Conservation (phyloP, 768 basidiomycete species). For the Scleroderma bovista region DNA sequence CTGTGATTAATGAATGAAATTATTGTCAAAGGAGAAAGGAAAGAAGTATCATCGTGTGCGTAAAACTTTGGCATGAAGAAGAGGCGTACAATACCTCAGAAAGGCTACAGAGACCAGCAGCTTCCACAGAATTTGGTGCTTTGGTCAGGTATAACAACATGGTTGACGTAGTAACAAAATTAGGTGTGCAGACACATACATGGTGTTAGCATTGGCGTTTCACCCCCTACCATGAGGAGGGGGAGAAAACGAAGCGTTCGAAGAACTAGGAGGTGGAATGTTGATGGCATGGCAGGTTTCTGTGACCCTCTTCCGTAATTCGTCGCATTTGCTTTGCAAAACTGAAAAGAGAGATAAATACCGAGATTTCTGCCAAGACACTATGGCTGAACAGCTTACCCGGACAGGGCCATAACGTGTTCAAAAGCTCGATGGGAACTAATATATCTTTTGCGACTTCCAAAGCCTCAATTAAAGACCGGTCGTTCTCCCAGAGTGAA, state of each 20-base stretch:
- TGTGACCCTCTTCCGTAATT: slow-evolving; percentile 43
- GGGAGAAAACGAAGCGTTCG: slow-evolving; percentile 35
- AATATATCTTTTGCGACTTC: slow-evolving; percentile 64
- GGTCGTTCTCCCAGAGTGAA: slow-evolving; percentile 61
- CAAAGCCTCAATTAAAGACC: slow-evolving; percentile 49
- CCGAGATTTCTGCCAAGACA: not conserved
- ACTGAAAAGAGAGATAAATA: slow-evolving; percentile 26
- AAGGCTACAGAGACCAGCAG: not conserved
- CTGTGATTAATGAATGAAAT: not conserved
- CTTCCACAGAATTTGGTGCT: not conserved
- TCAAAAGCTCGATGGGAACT: slow-evolving; percentile 58
- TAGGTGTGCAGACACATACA: not conserved
- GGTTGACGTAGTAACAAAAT: not conserved
- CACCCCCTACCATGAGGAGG: slow-evolving; percentile 1
- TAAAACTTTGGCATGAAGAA: not conserved
- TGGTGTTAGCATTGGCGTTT: not conserved
- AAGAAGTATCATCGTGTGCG: not conserved
- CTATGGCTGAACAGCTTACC: slow-evolving; percentile 26
- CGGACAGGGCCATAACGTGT: slow-evolving; percentile 61
- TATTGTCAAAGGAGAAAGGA: not conserved
- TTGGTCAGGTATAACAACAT: not conserved
- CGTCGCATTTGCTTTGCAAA: slow-evolving; percentile 43
- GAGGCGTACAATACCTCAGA: not conserved
- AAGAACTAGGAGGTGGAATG: slow-evolving; percentile 36
- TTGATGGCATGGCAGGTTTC: slow-evolving; percentile 43